Evolutionary conservation across 2,329 filamentous ascomycete genomes (phyloP), one percentile per base, ranked within the genome.

Genomic region (Pseudogymnoascus sp.): DNA sequence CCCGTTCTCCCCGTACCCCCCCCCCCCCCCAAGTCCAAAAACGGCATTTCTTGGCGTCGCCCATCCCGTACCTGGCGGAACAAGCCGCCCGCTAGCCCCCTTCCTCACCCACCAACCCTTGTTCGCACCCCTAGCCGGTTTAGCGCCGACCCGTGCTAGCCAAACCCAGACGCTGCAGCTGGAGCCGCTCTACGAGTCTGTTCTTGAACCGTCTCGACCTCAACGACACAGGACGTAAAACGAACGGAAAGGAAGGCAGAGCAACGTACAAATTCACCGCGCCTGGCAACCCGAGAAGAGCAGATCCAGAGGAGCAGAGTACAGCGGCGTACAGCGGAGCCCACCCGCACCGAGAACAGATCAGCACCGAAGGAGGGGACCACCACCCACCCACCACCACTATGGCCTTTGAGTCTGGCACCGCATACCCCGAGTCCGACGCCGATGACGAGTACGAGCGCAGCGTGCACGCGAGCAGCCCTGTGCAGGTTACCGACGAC

Each of bases 391-490:
- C 38, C 38, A 42, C 38, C 38, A 42, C n/a, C 17, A 64, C 71
- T 63, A 84, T 85, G 83, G 83, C 82, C 74, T 87, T 87, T 77
- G 83, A 84, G 71, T 80, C 81, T 67, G 85, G 85, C 72, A 87
- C 85, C 68, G 84, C 86, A 66, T 92, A 91, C 76, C 86, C 89
- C 74, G 89, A 91, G 77, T 91, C 86, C 68, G 89, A 91, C 73
- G 88, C 88, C 70, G 89, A 91, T 77, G 90, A 93, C 77, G 90
- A 93, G 79, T 91, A 91, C 75, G 89, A 93, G 81, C 82, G 87
- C 73, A 87, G 86, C 75, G 80, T 87, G 69, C 82, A 83, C 71
- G 83, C 86, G 72, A 85, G 83, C 74, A 89, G 87, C 5, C 88
- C 87, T 65, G 83, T 85, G 68, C 81, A 86, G 67, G 80, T 79